Percentiles rank a stretch among this genome's conserved stretches.
phyloP scores from a whole-genome alignment of 139 green algal genomes.

The Closterium sp. region DNA sequence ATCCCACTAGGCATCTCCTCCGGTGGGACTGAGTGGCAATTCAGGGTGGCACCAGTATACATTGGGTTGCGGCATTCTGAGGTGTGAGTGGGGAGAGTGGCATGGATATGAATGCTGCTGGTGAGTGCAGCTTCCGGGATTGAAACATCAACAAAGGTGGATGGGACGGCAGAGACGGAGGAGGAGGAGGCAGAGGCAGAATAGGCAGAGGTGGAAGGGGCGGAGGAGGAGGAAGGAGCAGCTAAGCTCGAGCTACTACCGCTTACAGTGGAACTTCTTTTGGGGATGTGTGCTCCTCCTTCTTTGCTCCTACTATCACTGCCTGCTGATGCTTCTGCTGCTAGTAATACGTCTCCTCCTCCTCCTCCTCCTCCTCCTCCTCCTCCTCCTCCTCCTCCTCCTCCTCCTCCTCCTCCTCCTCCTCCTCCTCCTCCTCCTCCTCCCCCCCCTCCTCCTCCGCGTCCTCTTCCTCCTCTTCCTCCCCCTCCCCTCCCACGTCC shows the following conservation, averaged over 20 bases:
- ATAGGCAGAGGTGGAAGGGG: neutral
- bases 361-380: neutral
- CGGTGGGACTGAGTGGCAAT: too few species aligned
- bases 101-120: too few species aligned
- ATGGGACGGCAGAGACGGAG: too few species aligned
- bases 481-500: too few species aligned
- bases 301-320: neutral
- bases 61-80: too few species aligned
- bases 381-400: neutral
- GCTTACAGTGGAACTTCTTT: neutral
- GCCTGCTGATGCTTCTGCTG: neutral
- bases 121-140: too few species aligned
- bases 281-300: neutral
- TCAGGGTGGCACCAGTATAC: neutral
- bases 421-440: too few species aligned
- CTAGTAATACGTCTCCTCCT: neutral
- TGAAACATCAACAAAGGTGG: too few species aligned
- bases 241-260: neutral
- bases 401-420: too few species aligned
- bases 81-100: too few species aligned
- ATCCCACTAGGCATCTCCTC: neutral
- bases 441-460: too few species aligned
- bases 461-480: too few species aligned
- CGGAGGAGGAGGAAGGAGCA: neutral
- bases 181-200: neutral